Evolutionary conservation across 345 rosid species (phyloP), one percentile per base, ranked within the genome.

Genomic region (Kernera saxatilis): DNA sequence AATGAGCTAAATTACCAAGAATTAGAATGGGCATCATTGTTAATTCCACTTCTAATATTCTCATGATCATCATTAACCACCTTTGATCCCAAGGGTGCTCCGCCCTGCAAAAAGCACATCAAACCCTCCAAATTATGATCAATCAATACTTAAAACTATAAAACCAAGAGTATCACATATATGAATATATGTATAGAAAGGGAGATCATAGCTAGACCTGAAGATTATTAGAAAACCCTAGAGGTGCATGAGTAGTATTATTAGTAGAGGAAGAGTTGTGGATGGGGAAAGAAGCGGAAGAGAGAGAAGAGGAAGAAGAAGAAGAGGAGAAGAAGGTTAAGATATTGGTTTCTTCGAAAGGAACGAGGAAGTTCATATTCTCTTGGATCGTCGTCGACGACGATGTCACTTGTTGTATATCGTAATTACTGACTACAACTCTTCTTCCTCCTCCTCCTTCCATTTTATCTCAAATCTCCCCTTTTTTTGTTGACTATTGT

Each of bases 321-420:
- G 86, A 59, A 18, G 93, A 85, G 22, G 90, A 74, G 81, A 87
- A 82, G 79, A 92, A 92, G 46, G 86, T 87, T 40, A 89, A 73
- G 15, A 86, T 87, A 35, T 84, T 92, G 45, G 85, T 85, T 71
- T 89, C 98, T 75, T 92, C 92, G 56, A 84, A 89, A 23, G 85
- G 96, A 17, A 85, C 80, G 7, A 75, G 64, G 61, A 91, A 91
- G 15, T 89, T 85, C 88, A 92, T 89, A 62, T 75, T 75, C 44
- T 85, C 92, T 27, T 82, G 84, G 66, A 88, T 84, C 57, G 85
- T 63, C 50, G 81, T 84, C 21, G 90, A 74, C 2, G 88, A 77
- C 11, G 89, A 64, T 76, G 89, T 87, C 4, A 87, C 80, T 58
- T 84, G 86, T 21, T 85, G 91, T 30, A 81, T 82, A 70, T 88